These are phyloP conservation scores for Monosporozyma solicola DNA, from an alignment of 805 yeast genomes.

Conservation along the genomic window DNA sequence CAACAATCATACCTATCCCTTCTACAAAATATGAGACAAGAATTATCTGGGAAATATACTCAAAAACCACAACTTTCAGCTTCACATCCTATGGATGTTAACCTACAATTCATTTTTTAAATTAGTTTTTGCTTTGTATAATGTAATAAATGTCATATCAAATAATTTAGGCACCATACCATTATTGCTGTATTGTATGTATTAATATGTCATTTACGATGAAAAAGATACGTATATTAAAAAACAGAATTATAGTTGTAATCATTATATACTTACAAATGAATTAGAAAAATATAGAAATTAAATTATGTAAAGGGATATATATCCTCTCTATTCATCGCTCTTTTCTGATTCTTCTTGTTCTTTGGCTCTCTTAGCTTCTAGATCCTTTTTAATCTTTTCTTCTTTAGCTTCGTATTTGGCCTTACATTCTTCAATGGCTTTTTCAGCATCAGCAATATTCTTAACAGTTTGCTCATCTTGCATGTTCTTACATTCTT, in stretches of 20 bases:
- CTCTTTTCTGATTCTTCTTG: constrained; percentile 16
- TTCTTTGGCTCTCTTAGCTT: constrained; percentile 26
- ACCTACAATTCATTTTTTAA: constrained; percentile 41
- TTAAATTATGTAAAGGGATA: background rate
- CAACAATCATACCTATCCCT: constrained; percentile 61
- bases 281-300: background rate
- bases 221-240: background rate
- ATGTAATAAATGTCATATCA: background rate
- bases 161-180: background rate
- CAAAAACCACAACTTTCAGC: constrained; percentile 80
- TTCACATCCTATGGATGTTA: constrained; percentile 71
- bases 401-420: constrained; percentile 40
- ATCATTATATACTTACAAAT: background rate
- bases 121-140: background rate
- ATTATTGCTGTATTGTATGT: background rate
- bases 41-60: constrained; percentile 52
- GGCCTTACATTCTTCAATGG: constrained; percentile 59
- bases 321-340: background rate
- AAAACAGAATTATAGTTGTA: background rate
- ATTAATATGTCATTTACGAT: background rate
- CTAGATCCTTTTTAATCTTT: constrained; percentile 25
- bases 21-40: constrained; percentile 59
- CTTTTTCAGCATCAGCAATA: constrained; percentile 66
- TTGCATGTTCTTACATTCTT: constrained; percentile 60
- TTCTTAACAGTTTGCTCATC: constrained; percentile 72